Base-by-base conservation (phyloP, 176 grass and related monocot genomes). In the Triticum urartu region DNA sequence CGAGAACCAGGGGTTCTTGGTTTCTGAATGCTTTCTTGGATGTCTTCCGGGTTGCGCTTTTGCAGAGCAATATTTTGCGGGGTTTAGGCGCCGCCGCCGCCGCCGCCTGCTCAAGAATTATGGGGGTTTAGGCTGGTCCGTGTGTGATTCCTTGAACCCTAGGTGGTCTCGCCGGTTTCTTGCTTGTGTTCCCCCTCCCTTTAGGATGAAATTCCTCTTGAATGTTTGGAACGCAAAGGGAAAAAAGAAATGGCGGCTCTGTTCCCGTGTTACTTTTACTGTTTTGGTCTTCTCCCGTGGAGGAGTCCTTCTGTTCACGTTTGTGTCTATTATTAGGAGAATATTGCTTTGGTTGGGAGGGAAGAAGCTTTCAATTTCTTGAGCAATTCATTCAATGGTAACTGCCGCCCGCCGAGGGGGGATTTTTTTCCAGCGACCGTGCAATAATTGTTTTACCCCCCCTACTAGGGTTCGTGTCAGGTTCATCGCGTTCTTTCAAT, bases 381-480 rank as follows among this genome's bases (percentile, higher is more conserved):
- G 68, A 76, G 47, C 45, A 59, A 88, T 81, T n/a, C n/a, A n/a
- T n/a, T 91, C 61, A 59, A 47, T 22, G 62, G 61, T 11, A 45
- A 11, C 50, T 76, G 42, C 24, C 33, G 6, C 64, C 25, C 56
- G 6, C 7, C 60, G 35, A 30, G 35, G 33, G 68, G 38, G 35
- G 33, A 11, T 36, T 13, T 67, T 25, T 35, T 38, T 4, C 8
- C 56, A 18, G 81, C 14, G 78, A 26, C 24, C 63, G 28, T 2
- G 13, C 5, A n/a, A 28, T 40, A 54, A 17, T 54, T 67, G 3
- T 56, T 56, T 11, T 13, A 21, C n/a, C 9, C 1, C n/a, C 13
- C 10, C 10, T 11, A 42, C 40, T 26, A 74, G 64, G 80, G 65
- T 84, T 87, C 40, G 20, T 58, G 73, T 87, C 52, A 40, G 34